phyloP scores from a whole-genome alignment of 176 grass and related monocot genomes.

The Rhynchospora breviuscula region DNA sequence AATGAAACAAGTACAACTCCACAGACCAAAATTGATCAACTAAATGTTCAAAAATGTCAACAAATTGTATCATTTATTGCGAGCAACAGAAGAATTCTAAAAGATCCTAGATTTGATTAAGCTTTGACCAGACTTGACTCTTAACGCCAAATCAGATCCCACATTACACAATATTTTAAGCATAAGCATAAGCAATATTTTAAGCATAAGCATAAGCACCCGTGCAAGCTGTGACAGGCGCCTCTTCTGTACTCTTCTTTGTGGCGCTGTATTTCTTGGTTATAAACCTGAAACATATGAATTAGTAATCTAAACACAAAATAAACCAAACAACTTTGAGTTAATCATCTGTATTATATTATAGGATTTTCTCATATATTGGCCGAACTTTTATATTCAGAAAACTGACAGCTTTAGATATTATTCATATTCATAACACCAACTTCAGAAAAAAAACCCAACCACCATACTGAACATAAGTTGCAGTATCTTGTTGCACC shows the following conservation, averaged over 20 bases:
- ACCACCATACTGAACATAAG: neutral
- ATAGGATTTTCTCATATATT: neutral
- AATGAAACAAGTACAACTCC: neutral
- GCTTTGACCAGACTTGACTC: neutral
- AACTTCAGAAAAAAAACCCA: neutral
- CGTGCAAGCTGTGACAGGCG: conserved; percentile 63
- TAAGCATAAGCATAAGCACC: conserved; percentile 45
- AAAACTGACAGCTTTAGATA: neutral
- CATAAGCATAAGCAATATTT: conserved; percentile 46
- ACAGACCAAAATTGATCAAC: conserved; percentile 11
- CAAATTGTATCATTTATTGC: conserved; percentile 14
- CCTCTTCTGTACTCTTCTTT: conserved; percentile 55
- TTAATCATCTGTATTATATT: neutral
- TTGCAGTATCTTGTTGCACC: neutral
- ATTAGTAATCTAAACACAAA: conserved; percentile 19
- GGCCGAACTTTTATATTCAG: neutral
- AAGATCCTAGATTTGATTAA: conserved; percentile 1
- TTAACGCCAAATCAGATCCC: neutral
- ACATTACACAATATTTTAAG: conserved; percentile 31
- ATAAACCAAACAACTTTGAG: neutral
- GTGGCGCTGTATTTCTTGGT: conserved; percentile 81
- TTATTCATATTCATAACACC: neutral
- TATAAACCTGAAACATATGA: conserved; percentile 54
- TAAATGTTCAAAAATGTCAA: conserved; percentile 23
- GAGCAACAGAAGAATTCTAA: neutral